Evolutionary conservation across 2,329 filamentous ascomycete species (phyloP).

Genomic region (Sordariomycetes sp.): DNA sequence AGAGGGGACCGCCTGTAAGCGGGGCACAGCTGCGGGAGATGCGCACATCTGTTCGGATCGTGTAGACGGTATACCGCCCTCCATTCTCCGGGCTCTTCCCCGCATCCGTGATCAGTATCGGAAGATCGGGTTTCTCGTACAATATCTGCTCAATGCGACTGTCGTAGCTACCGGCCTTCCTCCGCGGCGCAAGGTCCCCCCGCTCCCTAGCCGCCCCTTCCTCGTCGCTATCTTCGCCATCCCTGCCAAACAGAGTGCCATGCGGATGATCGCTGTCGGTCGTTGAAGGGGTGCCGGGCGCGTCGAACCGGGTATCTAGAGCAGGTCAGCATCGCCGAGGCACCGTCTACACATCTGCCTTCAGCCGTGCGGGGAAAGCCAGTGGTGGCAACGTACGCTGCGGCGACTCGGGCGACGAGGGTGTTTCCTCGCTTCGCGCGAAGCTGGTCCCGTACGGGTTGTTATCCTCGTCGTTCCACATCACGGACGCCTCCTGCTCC

Average conservation of each 20-base stretch:
- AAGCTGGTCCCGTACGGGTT: slow-evolving; percentile 91
- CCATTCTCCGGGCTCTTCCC: slow-evolving; percentile 91
- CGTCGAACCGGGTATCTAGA: slow-evolving; percentile 45
- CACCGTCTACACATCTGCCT: not conserved
- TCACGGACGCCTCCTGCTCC: slow-evolving; percentile 19
- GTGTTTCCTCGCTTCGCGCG: slow-evolving; percentile 65
- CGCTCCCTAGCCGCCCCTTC: slow-evolving; percentile 28
- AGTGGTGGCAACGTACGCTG: slow-evolving; percentile 29
- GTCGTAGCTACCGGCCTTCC: slow-evolving; percentile 78
- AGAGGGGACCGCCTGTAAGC: not conserved
- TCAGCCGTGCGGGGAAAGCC: not conserved
- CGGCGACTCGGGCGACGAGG: slow-evolving; percentile 44
- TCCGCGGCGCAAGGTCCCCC: slow-evolving; percentile 34
- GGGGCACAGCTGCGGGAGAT: not conserved
- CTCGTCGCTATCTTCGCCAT: slow-evolving; percentile 26
- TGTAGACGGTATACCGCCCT: slow-evolving; percentile 92
- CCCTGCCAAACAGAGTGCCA: slow-evolving; percentile 9
- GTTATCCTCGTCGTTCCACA: slow-evolving; percentile 99
- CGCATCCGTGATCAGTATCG: slow-evolving; percentile 85
- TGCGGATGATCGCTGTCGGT: slow-evolving; percentile 29
- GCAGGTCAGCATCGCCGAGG: slow-evolving; percentile 18
- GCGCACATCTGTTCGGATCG: slow-evolving; percentile 81
- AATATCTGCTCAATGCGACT: slow-evolving; percentile 96
- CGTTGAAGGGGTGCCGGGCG: slow-evolving; percentile 60
- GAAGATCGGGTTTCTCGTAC: slow-evolving; percentile 82